Base-by-base conservation (phyloP, 352 stramenopile species). In the Pythium oligandrum region DNA sequence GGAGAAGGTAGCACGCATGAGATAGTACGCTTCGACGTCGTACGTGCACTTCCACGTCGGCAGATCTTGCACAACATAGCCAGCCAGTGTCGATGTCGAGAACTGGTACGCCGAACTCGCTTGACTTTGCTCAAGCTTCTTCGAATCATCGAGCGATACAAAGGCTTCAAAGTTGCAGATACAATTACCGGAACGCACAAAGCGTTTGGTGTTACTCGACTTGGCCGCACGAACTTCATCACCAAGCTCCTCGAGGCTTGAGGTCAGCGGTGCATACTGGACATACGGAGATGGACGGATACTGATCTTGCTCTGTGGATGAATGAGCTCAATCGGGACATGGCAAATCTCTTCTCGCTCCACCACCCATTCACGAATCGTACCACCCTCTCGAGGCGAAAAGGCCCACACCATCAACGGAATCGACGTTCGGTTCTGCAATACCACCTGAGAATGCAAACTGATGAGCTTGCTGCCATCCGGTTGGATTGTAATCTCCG, bases 381-480 rank as follows among this genome's bases (percentile, higher is more conserved):
- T 51, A 11, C 86, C 86, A 33, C 79, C 82, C 8, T 90, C 79
- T 32, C 82, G 79, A 59, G 86, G 86, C 4, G 83, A 91, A 68
- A 93, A 95, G 9, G 78, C 83, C 86, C 86, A 95, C 4, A 95
- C 72, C 78, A 94, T 92, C 32, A 95, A 60, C 3, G 86, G 86
- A 51, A 95, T 75, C 12, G 80, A 90, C 3, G 86, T 94, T 66
- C 84, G 76, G 40, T 95, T 95, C 61, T 91, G 80, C 5, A 95
- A 59, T 34, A 94, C 81, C 12, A 95, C 70, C 56, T 94, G 86
- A 33, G 86, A 95, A 63, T 94, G 86, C 9, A 95, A 47, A 26
- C 81, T 91, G 55, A 94, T 93, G 40, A 95, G 51, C 54, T 95
- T 95, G 61, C 83, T 95, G 4, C 86, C 86, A 51, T 95, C 86